These are phyloP conservation scores for Bolboschoenus planiculmis DNA, from an alignment of 176 grass and related monocot genomes.

Conservation along the genomic window DNA sequence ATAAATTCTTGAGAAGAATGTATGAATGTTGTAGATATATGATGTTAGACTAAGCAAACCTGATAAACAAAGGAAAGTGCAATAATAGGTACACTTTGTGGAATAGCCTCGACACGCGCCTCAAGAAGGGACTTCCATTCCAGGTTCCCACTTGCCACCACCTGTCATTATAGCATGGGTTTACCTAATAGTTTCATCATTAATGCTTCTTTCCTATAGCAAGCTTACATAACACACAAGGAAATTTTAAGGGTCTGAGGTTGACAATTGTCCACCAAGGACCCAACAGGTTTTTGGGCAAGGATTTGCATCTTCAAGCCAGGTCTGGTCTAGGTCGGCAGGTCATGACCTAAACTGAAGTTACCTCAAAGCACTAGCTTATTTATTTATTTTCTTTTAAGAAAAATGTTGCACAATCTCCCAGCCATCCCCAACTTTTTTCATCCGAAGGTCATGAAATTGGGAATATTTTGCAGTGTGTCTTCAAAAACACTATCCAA, in stretches of 20 bases:
- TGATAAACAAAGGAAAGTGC: constrained; percentile 95
- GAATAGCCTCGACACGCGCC: constrained; percentile 58
- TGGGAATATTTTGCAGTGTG: too few species aligned
- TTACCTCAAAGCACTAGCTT: background rate
- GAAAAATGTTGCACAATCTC: background rate
- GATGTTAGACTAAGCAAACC: constrained; percentile 34
- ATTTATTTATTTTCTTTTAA: background rate
- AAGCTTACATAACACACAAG: background rate
- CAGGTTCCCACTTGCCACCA: constrained; percentile 57
- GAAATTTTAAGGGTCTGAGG: background rate
- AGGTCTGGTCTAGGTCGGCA: background rate
- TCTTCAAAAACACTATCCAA: too few species aligned
- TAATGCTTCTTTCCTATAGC: background rate
- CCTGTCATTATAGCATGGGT: constrained; percentile 29
- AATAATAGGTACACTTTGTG: constrained; percentile 90
- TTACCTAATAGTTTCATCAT: background rate
- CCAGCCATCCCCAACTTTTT: background rate
- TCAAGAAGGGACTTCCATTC: constrained; percentile 78
- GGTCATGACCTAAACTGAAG: background rate
- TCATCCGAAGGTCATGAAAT: too few species aligned
- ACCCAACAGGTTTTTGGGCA: background rate
- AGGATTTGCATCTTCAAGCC: background rate
- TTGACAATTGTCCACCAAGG: background rate
- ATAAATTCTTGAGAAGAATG: background rate
- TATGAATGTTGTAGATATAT: background rate